Conservation (phyloP, 129 eudicot species). For the Chrysanthemum seticuspe region DNA sequence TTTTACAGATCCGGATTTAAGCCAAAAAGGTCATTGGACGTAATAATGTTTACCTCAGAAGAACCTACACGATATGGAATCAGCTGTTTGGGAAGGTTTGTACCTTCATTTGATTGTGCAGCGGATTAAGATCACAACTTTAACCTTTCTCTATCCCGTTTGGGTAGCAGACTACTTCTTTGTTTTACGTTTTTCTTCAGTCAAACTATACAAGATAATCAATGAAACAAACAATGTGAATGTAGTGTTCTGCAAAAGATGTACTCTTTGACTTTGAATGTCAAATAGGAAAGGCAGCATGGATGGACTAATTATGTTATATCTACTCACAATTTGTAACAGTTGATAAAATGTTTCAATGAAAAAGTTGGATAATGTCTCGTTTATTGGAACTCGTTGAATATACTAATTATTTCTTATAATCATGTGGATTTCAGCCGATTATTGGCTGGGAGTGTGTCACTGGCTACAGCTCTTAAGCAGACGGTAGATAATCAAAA, state of each 20-base stretch:
- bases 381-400: background rate
- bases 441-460: slow-evolving; percentile 82
- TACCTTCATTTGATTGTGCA: slow-evolving; percentile 8
- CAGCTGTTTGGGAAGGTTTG: slow-evolving; percentile 95
- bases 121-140: background rate
- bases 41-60: slow-evolving; percentile 98
- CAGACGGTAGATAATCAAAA: slow-evolving; percentile 69
- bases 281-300: background rate
- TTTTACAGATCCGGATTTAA: slow-evolving; percentile 73
- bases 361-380: background rate
- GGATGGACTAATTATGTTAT: background rate
- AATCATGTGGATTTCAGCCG: slow-evolving; percentile 61
- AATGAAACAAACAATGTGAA: no score
- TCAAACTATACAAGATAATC: background rate
- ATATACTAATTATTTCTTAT: background rate
- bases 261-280: slow-evolving; percentile 5
- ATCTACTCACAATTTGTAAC: no score
- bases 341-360: background rate
- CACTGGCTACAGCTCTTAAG: slow-evolving; percentile 62
- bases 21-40: slow-evolving; percentile 88
- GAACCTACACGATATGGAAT: slow-evolving; percentile 98
- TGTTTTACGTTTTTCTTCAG: background rate
- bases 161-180: background rate
- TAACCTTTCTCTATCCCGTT: background rate
- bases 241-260: no score